A percentile compares a stretch with the other conserved stretches of the same genome.
These are phyloP conservation scores for Podospora conica DNA, from an alignment of 495 filamentous ascomycete genomes.

Conservation along the genomic window DNA sequence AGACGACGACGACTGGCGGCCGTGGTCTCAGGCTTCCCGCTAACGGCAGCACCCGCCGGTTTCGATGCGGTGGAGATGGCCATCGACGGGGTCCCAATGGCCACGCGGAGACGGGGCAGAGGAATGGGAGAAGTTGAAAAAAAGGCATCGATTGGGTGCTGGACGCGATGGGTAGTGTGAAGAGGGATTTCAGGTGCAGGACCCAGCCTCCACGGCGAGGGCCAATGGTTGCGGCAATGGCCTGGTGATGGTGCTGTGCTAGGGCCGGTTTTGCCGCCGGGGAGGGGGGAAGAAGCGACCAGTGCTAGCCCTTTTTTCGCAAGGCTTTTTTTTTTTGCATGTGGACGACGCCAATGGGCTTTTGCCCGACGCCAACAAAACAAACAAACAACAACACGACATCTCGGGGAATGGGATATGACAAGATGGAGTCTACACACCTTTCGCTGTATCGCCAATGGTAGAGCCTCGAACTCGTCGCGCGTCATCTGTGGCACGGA, in stretches of 20 bases:
- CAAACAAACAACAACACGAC: not conserved
- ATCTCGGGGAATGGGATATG: not conserved
- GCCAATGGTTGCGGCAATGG: constrained; percentile 18
- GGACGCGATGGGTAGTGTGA: constrained; percentile 19
- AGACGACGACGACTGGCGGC: not conserved
- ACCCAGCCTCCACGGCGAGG: constrained; percentile 15
- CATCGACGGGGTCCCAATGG: constrained; percentile 11
- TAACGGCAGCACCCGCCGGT: constrained; percentile 1
- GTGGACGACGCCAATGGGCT: not conserved
- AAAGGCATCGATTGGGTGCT: constrained; percentile 18
- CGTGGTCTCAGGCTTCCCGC: not conserved
- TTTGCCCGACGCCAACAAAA: not conserved
- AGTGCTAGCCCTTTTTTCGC: not conserved
- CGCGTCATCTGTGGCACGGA: constrained; percentile 30
- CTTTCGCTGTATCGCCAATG: constrained; percentile 52
- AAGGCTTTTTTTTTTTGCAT: not conserved
- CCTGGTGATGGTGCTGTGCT: not conserved
- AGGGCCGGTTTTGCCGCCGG: constrained; percentile 13
- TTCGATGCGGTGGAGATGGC: not conserved
- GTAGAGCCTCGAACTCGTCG: constrained; percentile 45
- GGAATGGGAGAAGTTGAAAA: constrained; percentile 11
- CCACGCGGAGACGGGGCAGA: constrained; percentile 1
- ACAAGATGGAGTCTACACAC: constrained; percentile 33
- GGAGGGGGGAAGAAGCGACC: not conserved
- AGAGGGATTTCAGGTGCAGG: constrained; percentile 22